A percentile compares a stretch with the other conserved stretches of the same genome.
Evolutionary conservation across 179 eudicot genomes (phyloP).

Genomic region (Patellifolia procumbens): DNA sequence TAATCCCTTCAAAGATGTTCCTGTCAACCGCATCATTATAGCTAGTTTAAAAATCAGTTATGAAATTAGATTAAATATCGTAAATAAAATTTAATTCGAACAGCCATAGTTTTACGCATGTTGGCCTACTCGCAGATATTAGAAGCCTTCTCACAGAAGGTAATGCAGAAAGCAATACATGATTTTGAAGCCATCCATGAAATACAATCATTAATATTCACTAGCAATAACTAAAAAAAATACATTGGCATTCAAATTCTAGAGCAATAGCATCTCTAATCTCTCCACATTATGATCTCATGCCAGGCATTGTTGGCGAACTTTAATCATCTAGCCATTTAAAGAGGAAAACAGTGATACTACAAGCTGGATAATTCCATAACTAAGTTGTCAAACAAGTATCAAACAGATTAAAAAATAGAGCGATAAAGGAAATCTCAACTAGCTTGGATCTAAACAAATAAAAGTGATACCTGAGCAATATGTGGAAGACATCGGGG

Average conservation of each 20-base stretch:
- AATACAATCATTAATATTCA: background rate
- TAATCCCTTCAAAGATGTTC: background rate
- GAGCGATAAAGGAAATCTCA: too few relatives aligned
- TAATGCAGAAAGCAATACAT: background rate
- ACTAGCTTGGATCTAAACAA: slow-evolving; percentile 1
- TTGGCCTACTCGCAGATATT: background rate
- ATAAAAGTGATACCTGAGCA: slow-evolving; percentile 61
- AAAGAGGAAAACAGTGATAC: background rate
- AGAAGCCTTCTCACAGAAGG: background rate
- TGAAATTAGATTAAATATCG: background rate
- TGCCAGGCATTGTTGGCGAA: background rate
- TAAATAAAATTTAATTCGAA: background rate
- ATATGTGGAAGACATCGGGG: slow-evolving; percentile 97
- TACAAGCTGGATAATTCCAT: background rate
- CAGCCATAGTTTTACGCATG: background rate
- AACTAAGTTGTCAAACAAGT: background rate
- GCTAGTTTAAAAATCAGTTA: background rate
- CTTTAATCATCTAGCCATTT: background rate
- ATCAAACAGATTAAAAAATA: slow-evolving; percentile 3
- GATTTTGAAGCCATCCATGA: background rate
- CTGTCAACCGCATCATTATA: background rate
- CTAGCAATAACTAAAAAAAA: background rate
- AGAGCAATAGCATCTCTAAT: background rate
- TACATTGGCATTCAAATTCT: background rate
- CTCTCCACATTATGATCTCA: background rate